phyloP scores from a whole-genome alignment of 495 filamentous ascomycete genomes.

The Venustampulla echinocandica region DNA sequence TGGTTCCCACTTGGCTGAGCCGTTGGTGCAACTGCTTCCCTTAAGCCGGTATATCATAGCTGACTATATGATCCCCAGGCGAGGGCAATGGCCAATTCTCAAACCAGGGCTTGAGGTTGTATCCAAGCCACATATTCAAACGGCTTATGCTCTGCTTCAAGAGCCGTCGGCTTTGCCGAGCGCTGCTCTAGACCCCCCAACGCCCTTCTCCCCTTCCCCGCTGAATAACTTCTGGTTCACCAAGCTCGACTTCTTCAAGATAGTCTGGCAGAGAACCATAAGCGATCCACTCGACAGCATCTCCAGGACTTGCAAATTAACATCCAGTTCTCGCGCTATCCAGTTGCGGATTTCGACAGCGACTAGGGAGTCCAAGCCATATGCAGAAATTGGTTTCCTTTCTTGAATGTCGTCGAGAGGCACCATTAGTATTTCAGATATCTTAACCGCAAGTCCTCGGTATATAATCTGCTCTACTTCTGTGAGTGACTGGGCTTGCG shows the following conservation, averaged over 20 bases:
- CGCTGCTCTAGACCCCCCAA: no score
- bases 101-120: no score
- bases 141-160: no score
- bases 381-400: slow-evolving; percentile 37
- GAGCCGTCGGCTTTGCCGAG: no score
- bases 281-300: slow-evolving; percentile 40
- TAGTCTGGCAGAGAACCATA: slow-evolving; percentile 37
- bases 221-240: no score
- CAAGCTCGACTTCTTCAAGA: slow-evolving; percentile 43
- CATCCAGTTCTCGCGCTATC: slow-evolving; percentile 40
- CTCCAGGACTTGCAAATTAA: slow-evolving; percentile 46
- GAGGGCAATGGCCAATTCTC: no score
- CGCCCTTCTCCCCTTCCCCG: no score
- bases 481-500: slow-evolving; percentile 29
- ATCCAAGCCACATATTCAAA: no score
- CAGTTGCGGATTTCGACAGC: slow-evolving; percentile 52
- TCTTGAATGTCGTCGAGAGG: slow-evolving; percentile 43
- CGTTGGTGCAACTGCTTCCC: no score
- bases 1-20: no score
- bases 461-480: slow-evolving; percentile 41
- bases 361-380: slow-evolving; percentile 46
- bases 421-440: slow-evolving; percentile 42
- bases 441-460: slow-evolving; percentile 37
- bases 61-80: no score
- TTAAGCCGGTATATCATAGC: no score